Base-by-base conservation (phyloP, 2,329 filamentous ascomycete genomes). In the Lachnellula hyalina region DNA sequence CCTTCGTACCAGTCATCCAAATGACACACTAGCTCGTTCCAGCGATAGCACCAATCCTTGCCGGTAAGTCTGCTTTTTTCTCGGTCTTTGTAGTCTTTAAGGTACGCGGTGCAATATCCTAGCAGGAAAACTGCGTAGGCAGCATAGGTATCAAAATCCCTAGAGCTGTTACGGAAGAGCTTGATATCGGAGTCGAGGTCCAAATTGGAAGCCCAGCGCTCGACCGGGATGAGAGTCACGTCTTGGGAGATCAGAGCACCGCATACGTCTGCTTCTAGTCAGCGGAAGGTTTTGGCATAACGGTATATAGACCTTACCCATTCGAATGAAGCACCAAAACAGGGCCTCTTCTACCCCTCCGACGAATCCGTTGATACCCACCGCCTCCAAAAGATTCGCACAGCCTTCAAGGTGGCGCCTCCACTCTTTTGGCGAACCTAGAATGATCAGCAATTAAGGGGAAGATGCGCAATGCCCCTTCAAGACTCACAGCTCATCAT, bases 251-350 rank as follows among this genome's bases (percentile, higher is more conserved):
- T 80, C 2, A 82, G 73, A 0, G 75, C 77, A 36, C 77, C 78
- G 55, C 79, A 82, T 3, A 81, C 62, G 61, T 82, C 79, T 57
- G 25, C 17, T 17, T 48, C 14, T 15, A 5, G 36, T 48, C 14
- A 48, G 45, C 15, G n/a, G 3, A 11, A 32, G 1, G 8, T 11
- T 32, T 32, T 11, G 9, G 9, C 1, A 32, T 11, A 32, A 4
- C 4, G 28, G 28, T 32, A 28, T 32, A 32, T 32, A 32, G 28
- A 46, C 23, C 55, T 34, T 34, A 58, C 53, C 69, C 78, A 82
- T 82, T 44, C 80, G 72, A 0, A 77, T 78, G 61, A 80, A 82
- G 59, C 78, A 81, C 79, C 79, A 83, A 58, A 82, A 83, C 0
- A 82, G 70, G 0, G 78, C 79, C 59, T 80, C 77, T 14, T 74